Conservation (phyloP, 2,329 filamentous ascomycete species). For the Dactylellina sp. region DNA sequence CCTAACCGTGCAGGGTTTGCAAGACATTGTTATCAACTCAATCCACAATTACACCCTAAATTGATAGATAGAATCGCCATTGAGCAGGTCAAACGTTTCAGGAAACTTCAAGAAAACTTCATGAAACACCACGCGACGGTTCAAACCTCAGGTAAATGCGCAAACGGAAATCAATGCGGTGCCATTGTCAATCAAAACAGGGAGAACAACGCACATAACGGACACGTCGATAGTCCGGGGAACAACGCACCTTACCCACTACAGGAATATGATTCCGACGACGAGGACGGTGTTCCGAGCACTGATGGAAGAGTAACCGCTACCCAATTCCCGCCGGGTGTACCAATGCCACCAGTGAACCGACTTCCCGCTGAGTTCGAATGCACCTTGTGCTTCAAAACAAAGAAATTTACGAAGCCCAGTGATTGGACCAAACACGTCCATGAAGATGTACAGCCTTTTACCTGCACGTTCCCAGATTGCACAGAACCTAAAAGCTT, state of each 20-base stretch:
- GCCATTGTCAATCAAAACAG: conserved; percentile 59
- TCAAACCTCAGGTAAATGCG: conserved; percentile 62
- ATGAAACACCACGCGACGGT: conserved; percentile 76
- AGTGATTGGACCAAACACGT: conserved; percentile 98
- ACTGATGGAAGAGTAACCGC: conserved; percentile 76
- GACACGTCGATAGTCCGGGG: conserved; percentile 67
- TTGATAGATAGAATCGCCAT: conserved; percentile 84
- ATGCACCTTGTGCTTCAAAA: conserved; percentile 85
- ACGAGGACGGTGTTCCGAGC: conserved; percentile 68
- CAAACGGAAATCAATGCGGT: conserved; percentile 61
- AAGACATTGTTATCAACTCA: conserved; percentile 77
- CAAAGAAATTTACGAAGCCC: conserved; percentile 87
- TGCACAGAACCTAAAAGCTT: conserved; percentile 90
- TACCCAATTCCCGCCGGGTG: conserved; percentile 81
- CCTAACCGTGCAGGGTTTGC: conserved; percentile 82
- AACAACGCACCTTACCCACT: conserved; percentile 65
- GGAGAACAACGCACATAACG: conserved; percentile 48
- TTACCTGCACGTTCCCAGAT: conserved; percentile 87
- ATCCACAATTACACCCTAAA: conserved; percentile 76
- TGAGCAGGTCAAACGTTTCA: conserved; percentile 83
- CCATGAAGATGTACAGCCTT: conserved; percentile 91
- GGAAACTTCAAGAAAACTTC: conserved; percentile 76
- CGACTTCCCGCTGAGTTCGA: conserved; percentile 87
- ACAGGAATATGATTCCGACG: conserved; percentile 67
- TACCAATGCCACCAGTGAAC: conserved; percentile 82